These are phyloP conservation scores for Boletus huronensis DNA, from an alignment of 768 basidiomycete species.

Conservation along the genomic window DNA sequence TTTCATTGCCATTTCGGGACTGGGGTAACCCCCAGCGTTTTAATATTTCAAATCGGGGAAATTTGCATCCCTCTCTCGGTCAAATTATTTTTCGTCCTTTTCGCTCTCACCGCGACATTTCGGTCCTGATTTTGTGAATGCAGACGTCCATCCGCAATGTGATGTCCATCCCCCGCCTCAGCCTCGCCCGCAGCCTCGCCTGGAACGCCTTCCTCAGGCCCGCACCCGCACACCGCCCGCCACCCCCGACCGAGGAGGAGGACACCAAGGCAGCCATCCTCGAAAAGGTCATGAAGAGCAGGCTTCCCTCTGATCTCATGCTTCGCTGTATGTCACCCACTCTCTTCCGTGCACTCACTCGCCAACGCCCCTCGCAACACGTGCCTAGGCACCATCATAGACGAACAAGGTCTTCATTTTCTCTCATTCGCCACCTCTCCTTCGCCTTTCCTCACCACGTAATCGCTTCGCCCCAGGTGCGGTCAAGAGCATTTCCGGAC, in stretches of 20 bases:
- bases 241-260: slow-evolving; percentile 57
- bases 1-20: neutral
- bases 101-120: neutral
- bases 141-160: slow-evolving; percentile 38
- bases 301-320: slow-evolving; percentile 87
- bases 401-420: slow-evolving; percentile 65
- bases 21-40: slow-evolving; percentile 20
- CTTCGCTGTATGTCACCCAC: slow-evolving; percentile 69
- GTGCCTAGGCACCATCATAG: slow-evolving; percentile 75
- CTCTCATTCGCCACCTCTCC: slow-evolving; percentile 6
- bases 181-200: slow-evolving; percentile 6
- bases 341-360: slow-evolving; percentile 3
- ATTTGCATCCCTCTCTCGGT: neutral
- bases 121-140: slow-evolving; percentile 27
- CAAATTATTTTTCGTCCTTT: slow-evolving; percentile 27
- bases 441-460: slow-evolving; percentile 20
- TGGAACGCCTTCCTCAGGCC: slow-evolving; percentile 28
- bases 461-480: slow-evolving; percentile 50
- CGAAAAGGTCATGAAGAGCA: slow-evolving; percentile 82
- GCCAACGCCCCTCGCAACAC: slow-evolving; percentile 16
- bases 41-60: slow-evolving; percentile 20
- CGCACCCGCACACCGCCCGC: neutral
- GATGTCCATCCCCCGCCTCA: slow-evolving; percentile 18
- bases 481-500: slow-evolving; percentile 83
- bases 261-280: slow-evolving; percentile 73